A percentile compares a stretch with the other conserved stretches of the same genome.
phyloP scores from a whole-genome alignment of 768 basidiomycete species.

The Cubamyces sp. region DNA sequence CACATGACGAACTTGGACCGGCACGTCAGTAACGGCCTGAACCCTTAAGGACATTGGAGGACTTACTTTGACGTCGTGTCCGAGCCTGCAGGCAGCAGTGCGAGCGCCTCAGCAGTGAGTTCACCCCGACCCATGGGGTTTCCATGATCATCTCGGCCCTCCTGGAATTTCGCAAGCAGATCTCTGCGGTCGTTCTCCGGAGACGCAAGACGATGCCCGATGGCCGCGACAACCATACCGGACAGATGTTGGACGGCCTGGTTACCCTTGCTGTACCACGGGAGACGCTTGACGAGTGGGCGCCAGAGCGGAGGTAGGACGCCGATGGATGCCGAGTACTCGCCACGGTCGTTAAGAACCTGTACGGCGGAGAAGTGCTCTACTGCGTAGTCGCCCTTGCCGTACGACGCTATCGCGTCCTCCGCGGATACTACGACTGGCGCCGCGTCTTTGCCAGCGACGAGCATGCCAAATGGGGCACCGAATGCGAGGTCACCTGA shows the following conservation, averaged over 20 bases:
- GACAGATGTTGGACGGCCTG: conserved; percentile 73
- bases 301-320: conserved; percentile 74
- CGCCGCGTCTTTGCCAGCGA: conserved; percentile 71
- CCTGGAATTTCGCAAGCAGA: conserved; percentile 78
- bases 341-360: conserved; percentile 88
- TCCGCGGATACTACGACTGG: conserved; percentile 63
- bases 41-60: not conserved
- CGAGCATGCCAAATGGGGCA: conserved; percentile 86
- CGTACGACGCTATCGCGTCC: conserved; percentile 62
- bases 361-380: conserved; percentile 75
- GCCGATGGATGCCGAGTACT: conserved; percentile 84
- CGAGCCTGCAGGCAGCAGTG: conserved; percentile 85
- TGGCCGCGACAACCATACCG: conserved; percentile 75
- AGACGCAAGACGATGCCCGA: conserved; percentile 60
- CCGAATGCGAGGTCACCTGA: conserved; percentile 81
- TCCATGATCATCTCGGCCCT: conserved; percentile 76
- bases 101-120: conserved; percentile 86
- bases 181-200: conserved; percentile 74
- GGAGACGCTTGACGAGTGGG: conserved; percentile 61
- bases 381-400: conserved; percentile 45
- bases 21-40: not conserved
- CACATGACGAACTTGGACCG: conserved; percentile 75
- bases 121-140: conserved; percentile 81
- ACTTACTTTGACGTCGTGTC: conserved; percentile 92
- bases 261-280: conserved; percentile 74